Evolutionary conservation across 257 asterid species (phyloP), one percentile per base, ranked within the genome.

Genomic region (Ballota nigra): DNA sequence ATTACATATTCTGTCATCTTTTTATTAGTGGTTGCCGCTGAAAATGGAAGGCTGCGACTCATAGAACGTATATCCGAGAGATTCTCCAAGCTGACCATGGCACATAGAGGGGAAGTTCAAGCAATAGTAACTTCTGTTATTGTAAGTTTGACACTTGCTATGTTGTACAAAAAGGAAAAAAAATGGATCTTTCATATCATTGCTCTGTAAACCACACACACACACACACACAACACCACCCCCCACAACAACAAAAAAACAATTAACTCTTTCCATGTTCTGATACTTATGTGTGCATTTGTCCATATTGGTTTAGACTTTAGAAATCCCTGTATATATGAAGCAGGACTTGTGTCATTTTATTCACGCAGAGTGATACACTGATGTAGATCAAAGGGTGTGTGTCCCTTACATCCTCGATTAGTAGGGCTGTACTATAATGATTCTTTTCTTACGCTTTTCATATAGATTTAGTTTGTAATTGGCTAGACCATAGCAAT

Each of bases 71-170:
- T 89, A 83, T 81, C 92, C 49, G 95, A 89, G 75, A 86, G 81
- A 83, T 92, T 92, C 77, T 66, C 87, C 15, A 92, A 89, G 86
- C 81, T 89, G 70, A 87, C 90, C 74, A 86, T 92, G 98, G 96
- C 96, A 63, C 97, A 86, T 67, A 85, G 80, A 83, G 97, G 97
- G 60, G 97, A 94, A 83, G 87, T 94, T 70, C 81, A 85, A 79
- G 97, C 87, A 69, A 84, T 59, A 76, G 97, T 94, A 29, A 91
- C 97, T 72, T 60, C 97, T 71, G 97, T 89, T 66, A 91, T 94
- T 73, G 97, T 91, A 82, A 91, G 97, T 86, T 70, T 63, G 68
- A 49, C 13, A 41, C 63, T 34, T 33, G 40, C 41, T 31, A 64
- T 69, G 38, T 63, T 68, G 67, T 34, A 9, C 36, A n/a, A 45